Conservation (phyloP, 2,329 filamentous ascomycete genomes). For the Colletotrichum gigasporum region DNA sequence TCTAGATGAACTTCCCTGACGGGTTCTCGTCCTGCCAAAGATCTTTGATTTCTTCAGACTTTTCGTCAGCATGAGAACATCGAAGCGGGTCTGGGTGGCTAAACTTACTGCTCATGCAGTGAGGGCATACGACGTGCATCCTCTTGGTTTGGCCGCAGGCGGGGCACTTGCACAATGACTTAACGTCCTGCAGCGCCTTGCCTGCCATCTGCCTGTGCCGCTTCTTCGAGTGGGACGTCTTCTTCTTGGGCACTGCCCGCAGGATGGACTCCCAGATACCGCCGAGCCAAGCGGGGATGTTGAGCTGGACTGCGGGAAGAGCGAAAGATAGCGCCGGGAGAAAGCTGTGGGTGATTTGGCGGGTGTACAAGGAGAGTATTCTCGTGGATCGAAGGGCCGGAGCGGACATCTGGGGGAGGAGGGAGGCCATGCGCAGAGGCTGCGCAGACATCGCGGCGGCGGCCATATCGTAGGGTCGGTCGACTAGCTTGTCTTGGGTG, state of each 20-base stretch:
- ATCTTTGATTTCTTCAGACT: conserved; percentile 52
- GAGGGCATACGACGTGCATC: conserved; percentile 87
- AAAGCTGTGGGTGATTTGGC: conserved; percentile 56
- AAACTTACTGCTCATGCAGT: conserved; percentile 82
- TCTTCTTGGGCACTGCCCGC: conserved; percentile 96
- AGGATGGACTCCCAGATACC: conserved; percentile 94
- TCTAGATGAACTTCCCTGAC: conserved; percentile 43
- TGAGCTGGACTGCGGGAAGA: conserved; percentile 67
- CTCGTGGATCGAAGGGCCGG: conserved; percentile 51
- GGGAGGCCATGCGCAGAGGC: conserved; percentile 44
- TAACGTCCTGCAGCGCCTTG: conserved; percentile 93
- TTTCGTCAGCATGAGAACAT: conserved; percentile 30
- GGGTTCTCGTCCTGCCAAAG: conserved; percentile 53
- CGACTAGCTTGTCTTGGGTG: conserved; percentile 15
- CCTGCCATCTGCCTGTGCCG: conserved; percentile 93
- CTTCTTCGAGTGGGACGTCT: conserved; percentile 97
- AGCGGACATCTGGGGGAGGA: conserved; percentile 65
- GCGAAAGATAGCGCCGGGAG: conserved; percentile 65
- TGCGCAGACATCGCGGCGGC: conserved; percentile 37
- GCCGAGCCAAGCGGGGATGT: conserved; percentile 69
- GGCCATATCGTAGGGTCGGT: conserved; percentile 53
- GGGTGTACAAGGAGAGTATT: conserved; percentile 54
- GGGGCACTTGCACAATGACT: conserved; percentile 85
- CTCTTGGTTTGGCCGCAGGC: conserved; percentile 89
- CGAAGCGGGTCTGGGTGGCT: conserved; percentile 5